Conservation (phyloP, 148 eudicot species). For the Fagopyrum esculentum region DNA sequence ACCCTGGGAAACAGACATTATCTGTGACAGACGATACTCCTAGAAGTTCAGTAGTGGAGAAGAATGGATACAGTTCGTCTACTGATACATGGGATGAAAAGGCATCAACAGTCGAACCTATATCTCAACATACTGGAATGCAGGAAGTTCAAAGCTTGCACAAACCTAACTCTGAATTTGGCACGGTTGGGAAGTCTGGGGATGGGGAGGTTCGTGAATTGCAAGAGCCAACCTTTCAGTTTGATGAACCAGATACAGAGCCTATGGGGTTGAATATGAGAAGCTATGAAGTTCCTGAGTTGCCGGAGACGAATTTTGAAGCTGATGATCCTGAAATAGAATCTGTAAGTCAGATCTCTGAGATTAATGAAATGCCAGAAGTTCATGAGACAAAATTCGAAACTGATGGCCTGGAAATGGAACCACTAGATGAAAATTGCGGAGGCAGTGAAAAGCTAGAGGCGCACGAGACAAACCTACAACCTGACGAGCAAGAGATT, state of each 20-base stretch:
- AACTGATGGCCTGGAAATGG: not conserved
- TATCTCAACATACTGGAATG: slow-evolving; percentile 17
- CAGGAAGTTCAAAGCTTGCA: slow-evolving; percentile 26
- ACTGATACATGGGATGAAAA: slow-evolving; percentile 72
- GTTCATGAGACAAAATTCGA: not conserved
- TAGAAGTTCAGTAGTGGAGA: slow-evolving; percentile 29
- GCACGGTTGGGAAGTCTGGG: slow-evolving; percentile 19
- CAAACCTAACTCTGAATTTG: slow-evolving; percentile 14
- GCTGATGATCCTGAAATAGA: slow-evolving; percentile 20
- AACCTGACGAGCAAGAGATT: slow-evolving; percentile 20
- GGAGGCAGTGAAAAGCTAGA: not conserved
- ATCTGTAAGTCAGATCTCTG: slow-evolving; percentile 3
- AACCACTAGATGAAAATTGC: not conserved
- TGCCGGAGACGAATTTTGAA: slow-evolving; percentile 18
- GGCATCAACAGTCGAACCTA: slow-evolving; percentile 43
- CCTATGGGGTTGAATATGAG: not conserved
- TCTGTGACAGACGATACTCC: slow-evolving; percentile 23
- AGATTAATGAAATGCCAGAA: slow-evolving; percentile 1
- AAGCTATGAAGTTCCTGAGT: slow-evolving; percentile 25
- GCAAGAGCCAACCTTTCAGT: slow-evolving; percentile 18
- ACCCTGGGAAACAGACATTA: slow-evolving; percentile 24
- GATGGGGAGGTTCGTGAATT: slow-evolving; percentile 28
- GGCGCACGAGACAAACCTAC: slow-evolving; percentile 20
- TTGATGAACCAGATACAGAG: slow-evolving; percentile 22
- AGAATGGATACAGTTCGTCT: slow-evolving; percentile 29